These are phyloP conservation scores for Pythium periplocum DNA, from an alignment of 352 stramenopile species.

Conservation along the genomic window DNA sequence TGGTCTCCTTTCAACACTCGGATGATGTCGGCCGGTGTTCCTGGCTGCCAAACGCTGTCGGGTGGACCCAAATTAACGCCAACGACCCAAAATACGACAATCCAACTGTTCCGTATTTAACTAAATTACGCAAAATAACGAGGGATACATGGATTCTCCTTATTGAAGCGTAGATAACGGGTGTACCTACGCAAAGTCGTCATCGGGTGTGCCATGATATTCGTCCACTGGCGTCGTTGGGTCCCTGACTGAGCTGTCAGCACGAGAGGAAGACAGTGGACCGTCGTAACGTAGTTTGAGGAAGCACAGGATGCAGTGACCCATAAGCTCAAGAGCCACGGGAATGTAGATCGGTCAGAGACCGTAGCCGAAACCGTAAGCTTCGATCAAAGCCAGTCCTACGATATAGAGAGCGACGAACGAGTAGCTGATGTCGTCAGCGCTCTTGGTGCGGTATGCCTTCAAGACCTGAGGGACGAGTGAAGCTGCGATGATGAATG, in stretches of 20 bases:
- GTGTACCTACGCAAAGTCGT: not conserved
- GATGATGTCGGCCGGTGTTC: not conserved
- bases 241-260: too few species aligned
- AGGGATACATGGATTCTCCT: not conserved
- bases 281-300: constrained; percentile 46
- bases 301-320: constrained; percentile 28
- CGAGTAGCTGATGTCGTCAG: constrained; percentile 43
- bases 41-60: not conserved
- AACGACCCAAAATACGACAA: not conserved
- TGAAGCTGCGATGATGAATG: constrained; percentile 50
- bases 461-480: constrained; percentile 63
- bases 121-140: constrained; percentile 11
- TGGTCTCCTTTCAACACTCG: not conserved
- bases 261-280: too few species aligned
- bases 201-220: not conserved
- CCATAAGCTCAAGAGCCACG: constrained; percentile 37
- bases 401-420: constrained; percentile 45
- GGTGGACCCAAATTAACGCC: constrained; percentile 12
- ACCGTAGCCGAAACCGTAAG: constrained; percentile 40
- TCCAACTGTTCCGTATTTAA: not conserved
- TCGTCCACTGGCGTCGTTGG: too few species aligned
- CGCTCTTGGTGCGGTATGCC: constrained; percentile 51
- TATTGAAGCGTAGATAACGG: not conserved
- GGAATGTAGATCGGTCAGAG: constrained; percentile 63
- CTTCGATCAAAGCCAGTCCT: constrained; percentile 31